phyloP scores from a whole-genome alignment of 1,139 yeast genomes.

The Geotrichum carabidarum region DNA sequence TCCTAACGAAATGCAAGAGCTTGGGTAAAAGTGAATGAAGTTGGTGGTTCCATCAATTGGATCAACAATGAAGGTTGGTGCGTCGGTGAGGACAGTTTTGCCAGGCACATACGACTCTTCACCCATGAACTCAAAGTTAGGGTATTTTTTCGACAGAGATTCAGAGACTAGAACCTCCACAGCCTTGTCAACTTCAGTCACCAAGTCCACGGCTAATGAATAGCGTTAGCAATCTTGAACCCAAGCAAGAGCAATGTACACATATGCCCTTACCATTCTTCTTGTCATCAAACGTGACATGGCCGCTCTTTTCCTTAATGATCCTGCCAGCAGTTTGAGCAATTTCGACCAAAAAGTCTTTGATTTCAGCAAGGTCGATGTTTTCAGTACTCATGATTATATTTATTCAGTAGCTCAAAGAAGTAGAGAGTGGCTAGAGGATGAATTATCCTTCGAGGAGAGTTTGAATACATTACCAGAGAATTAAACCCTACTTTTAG shows the following conservation, averaged over 20 bases:
- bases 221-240: neutral
- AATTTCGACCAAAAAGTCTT: constrained; percentile 44
- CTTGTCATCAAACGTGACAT: constrained; percentile 48
- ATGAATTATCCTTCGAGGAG: neutral
- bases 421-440: too few species aligned
- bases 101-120: constrained; percentile 53
- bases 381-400: constrained; percentile 7
- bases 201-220: constrained; percentile 47
- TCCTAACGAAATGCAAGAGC: constrained; percentile 56
- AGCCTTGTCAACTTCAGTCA: constrained; percentile 52
- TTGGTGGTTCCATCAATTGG: constrained; percentile 62
- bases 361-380: constrained; percentile 35
- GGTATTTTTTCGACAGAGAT: constrained; percentile 40
- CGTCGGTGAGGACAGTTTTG: constrained; percentile 43
- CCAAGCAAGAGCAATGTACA: neutral
- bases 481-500: too few species aligned
- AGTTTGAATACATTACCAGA: neutral
- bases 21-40: constrained; percentile 56
- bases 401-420: too few species aligned
- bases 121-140: constrained; percentile 50
- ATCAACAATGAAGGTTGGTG: constrained; percentile 57
- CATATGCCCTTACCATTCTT: constrained; percentile 38
- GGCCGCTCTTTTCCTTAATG: constrained; percentile 45
- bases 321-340: constrained; percentile 51
- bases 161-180: constrained; percentile 47